A percentile compares a stretch with the other conserved stretches of the same genome.
phyloP scores from a whole-genome alignment of 2,329 filamentous ascomycete genomes.

The Dothidotthia symphoricarpi region DNA sequence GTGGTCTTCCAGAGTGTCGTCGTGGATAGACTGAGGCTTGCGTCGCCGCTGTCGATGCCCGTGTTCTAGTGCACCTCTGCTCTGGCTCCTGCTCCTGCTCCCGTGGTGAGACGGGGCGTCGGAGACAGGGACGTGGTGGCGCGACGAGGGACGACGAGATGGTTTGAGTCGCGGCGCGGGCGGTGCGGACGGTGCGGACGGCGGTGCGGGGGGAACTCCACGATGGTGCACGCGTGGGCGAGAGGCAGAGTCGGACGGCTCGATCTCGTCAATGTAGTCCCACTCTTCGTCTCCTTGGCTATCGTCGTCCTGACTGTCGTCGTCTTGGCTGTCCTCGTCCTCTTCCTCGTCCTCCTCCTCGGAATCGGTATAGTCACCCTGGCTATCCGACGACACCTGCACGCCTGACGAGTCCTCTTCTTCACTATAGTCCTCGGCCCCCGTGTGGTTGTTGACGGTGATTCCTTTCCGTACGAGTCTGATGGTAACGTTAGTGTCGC shows the following conservation, averaged over 20 bases:
- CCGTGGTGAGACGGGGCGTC: slow-evolving; percentile 35
- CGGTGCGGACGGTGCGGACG: slow-evolving; percentile 27
- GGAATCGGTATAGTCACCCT: slow-evolving; percentile 31
- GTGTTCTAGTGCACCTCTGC: slow-evolving; percentile 23
- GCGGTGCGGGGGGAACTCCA: slow-evolving; percentile 24
- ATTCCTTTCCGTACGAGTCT: slow-evolving; percentile 38
- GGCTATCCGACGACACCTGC: slow-evolving; percentile 32
- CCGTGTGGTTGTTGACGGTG: slow-evolving; percentile 41
- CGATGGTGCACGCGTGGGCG: slow-evolving; percentile 38
- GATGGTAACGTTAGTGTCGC: slow-evolving; percentile 42
- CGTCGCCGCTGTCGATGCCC: slow-evolving; percentile 30
- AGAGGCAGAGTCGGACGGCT: slow-evolving; percentile 52
- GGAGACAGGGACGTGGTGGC: slow-evolving; percentile 32
- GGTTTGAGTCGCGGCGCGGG: slow-evolving; percentile 39
- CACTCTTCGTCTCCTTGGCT: slow-evolving; percentile 33
- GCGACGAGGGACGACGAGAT: slow-evolving; percentile 43
- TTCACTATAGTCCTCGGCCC: slow-evolving; percentile 34
- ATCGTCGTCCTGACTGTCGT: slow-evolving; percentile 25
- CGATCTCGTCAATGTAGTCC: slow-evolving; percentile 43
- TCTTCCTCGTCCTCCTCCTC: slow-evolving; percentile 32
- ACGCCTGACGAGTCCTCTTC: slow-evolving; percentile 38
- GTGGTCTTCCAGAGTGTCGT: slow-evolving; percentile 45
- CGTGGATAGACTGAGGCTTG: slow-evolving; percentile 38
- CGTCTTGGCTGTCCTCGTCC: slow-evolving; percentile 29
- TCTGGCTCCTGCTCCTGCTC: slow-evolving; percentile 33